Percentiles rank a stretch among this genome's conserved stretches.
These are phyloP conservation scores for sweet orange (Citrus sinensis) DNA, from an alignment of 345 rosid genomes.

Conservation along the genomic window DVS_A1.0 CM039168.1:15113001-15113500, in stretches of 20 bases:
- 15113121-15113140: neutral
- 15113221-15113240: too few relatives aligned
- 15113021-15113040: neutral
- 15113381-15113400: too few relatives aligned
- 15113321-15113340: neutral
- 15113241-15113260: neutral
- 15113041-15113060: neutral
- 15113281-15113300: neutral
- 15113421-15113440: neutral
- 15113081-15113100: neutral
- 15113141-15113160: neutral
- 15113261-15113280: neutral
- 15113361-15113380: too few relatives aligned
- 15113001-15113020: neutral
- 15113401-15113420: too few relatives aligned
- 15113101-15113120: neutral
- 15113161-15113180: neutral
- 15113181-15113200: neutral
- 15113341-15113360: too few relatives aligned
- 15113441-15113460: neutral
- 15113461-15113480: neutral
- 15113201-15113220: too few relatives aligned
- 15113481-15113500: too few relatives aligned
- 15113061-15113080: neutral
- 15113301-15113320: neutral